Percentiles rank a stretch among this genome's conserved stretches.
Conservation (phyloP, 2,329 filamentous ascomycete genomes). For the Fusarium xyrophilum region DNA sequence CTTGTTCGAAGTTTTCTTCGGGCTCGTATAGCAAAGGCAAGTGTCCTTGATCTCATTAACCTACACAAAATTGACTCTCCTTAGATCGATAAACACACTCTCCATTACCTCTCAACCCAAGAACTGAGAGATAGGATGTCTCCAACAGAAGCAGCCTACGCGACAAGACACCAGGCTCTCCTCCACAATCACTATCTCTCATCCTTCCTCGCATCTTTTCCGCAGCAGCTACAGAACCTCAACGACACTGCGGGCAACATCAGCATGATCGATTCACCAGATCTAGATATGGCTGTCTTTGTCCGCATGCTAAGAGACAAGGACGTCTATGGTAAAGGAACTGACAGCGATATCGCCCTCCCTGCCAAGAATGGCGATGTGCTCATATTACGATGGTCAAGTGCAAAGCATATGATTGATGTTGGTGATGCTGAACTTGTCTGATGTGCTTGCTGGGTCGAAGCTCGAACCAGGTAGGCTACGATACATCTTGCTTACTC, state of each 20-base stretch:
- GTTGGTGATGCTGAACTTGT: slow-evolving; percentile 64
- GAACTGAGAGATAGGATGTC: slow-evolving; percentile 71
- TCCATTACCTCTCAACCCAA: slow-evolving; percentile 72
- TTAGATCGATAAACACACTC: slow-evolving; percentile 77
- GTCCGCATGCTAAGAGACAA: slow-evolving; percentile 72
- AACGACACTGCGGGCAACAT: slow-evolving; percentile 91
- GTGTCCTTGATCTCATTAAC: background rate
- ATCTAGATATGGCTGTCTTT: slow-evolving; percentile 84
- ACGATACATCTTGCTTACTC: background rate
- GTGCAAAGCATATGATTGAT: slow-evolving; percentile 68
- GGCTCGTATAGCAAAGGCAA: slow-evolving; percentile 84
- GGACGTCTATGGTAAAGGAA: slow-evolving; percentile 65
- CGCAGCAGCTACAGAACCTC: slow-evolving; percentile 77
- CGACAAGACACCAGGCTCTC: slow-evolving; percentile 83
- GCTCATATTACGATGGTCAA: slow-evolving; percentile 75
- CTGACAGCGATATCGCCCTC: slow-evolving; percentile 67
- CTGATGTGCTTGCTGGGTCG: slow-evolving; percentile 45
- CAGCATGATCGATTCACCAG: slow-evolving; percentile 90
- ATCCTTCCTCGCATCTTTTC: slow-evolving; percentile 86
- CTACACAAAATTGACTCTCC: slow-evolving; percentile 2
- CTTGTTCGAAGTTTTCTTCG: slow-evolving; percentile 83
- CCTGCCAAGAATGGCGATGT: slow-evolving; percentile 68
- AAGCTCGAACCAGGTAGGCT: background rate
- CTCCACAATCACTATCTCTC: slow-evolving; percentile 84
- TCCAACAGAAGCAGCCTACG: slow-evolving; percentile 78